These are phyloP conservation scores for Helenozyma baotianmanensis DNA, from an alignment of 805 yeast species.

Conservation along the genomic window DNA sequence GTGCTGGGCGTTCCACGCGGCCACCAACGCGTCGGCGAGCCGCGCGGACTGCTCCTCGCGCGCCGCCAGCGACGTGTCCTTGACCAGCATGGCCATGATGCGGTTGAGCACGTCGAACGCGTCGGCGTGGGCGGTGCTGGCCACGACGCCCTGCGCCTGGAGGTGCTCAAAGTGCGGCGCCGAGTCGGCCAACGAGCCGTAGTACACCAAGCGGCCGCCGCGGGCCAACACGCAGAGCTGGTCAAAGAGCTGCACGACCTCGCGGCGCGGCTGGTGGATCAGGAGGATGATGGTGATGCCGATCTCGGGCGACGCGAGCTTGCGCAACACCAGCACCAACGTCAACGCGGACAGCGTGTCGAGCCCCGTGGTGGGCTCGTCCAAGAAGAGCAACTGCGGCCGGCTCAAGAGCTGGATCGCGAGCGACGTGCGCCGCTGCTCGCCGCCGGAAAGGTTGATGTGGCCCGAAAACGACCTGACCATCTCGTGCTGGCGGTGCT, in stretches of 20 bases:
- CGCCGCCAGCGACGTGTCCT: slow-evolving; percentile 10
- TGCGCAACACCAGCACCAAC: slow-evolving; percentile 56
- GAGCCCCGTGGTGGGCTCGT: slow-evolving; percentile 86
- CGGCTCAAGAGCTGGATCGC: slow-evolving; percentile 74
- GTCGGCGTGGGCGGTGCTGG: slow-evolving; percentile 6
- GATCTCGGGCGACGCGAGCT: slow-evolving; percentile 37
- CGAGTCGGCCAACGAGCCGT: slow-evolving; percentile 43
- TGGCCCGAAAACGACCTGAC: slow-evolving; percentile 50
- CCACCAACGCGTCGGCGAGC: slow-evolving; percentile 8
- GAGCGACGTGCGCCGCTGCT: slow-evolving; percentile 69
- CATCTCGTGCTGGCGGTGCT: slow-evolving; percentile 55
- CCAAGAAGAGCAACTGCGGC: slow-evolving; percentile 73
- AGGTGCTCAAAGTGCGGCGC: slow-evolving; percentile 42
- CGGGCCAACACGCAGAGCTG: slow-evolving; percentile 58
- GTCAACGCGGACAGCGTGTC: slow-evolving; percentile 74
- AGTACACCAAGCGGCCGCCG: slow-evolving; percentile 48
- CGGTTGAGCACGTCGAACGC: slow-evolving; percentile 10
- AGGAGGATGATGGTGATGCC: slow-evolving; percentile 74
- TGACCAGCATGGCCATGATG: slow-evolving; percentile 17
- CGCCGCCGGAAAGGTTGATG: slow-evolving; percentile 78
- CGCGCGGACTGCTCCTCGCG: slow-evolving; percentile 10
- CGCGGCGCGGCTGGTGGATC: slow-evolving; percentile 82
- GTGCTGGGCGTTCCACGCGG: slow-evolving; percentile 6
- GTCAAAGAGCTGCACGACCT: slow-evolving; percentile 67
- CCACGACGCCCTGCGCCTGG: slow-evolving; percentile 7